These are phyloP conservation scores for Cotoneaster glaucophyllus DNA, from an alignment of 306 rosid genomes.

Conservation along the genomic window DNA sequence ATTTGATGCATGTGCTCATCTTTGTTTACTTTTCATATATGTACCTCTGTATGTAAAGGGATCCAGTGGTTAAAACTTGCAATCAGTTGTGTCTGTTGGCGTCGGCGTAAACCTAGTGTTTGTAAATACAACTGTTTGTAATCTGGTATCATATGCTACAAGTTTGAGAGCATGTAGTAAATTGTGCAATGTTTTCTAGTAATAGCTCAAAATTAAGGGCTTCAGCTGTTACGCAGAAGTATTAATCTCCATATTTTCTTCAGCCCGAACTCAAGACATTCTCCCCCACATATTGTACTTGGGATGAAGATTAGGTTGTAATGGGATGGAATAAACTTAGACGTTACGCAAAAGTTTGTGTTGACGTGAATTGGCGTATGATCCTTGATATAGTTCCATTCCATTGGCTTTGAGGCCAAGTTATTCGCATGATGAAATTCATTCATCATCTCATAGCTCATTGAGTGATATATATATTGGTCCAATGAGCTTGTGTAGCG, in stretches of 20 bases:
- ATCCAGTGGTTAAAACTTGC: not conserved
- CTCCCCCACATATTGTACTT: too few relatives aligned
- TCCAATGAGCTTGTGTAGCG: too few relatives aligned
- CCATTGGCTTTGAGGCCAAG: too few relatives aligned
- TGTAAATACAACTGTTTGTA: conserved; percentile 3
- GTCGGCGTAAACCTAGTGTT: not conserved
- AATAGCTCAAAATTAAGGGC: not conserved
- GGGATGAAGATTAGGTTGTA: too few relatives aligned
- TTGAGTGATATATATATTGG: too few relatives aligned
- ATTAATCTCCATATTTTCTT: not conserved
- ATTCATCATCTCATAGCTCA: too few relatives aligned
- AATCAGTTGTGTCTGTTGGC: not conserved
- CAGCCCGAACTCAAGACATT: too few relatives aligned
- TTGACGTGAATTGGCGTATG: too few relatives aligned
- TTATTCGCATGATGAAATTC: too few relatives aligned
- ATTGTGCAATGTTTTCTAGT: not conserved
- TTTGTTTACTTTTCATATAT: not conserved
- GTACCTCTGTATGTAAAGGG: not conserved
- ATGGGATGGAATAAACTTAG: too few relatives aligned
- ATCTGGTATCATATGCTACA: not conserved
- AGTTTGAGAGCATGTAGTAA: not conserved
- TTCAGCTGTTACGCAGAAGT: not conserved
- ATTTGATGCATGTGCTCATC: not conserved
- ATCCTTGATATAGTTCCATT: too few relatives aligned
- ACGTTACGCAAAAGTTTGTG: too few relatives aligned